phyloP scores from a whole-genome alignment of 208 protist genomes.

The Leishmania aethiopica region DNA sequence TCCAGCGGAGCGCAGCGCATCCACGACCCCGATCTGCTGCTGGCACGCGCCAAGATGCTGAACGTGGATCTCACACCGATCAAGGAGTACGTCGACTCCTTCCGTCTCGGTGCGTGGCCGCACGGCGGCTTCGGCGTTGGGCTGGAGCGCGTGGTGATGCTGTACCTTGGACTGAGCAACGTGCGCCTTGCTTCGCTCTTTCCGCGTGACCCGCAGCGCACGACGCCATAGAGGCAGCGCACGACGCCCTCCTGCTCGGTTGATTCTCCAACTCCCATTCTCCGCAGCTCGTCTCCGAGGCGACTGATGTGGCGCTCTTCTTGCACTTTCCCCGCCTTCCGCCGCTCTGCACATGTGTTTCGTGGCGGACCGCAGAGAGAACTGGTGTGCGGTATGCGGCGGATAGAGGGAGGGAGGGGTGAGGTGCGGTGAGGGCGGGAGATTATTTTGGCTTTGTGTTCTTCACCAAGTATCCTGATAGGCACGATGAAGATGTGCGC shows the following conservation, averaged over 20 bases:
- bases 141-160: slow-evolving; percentile 99
- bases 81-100: slow-evolving; percentile 98
- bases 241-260: not conserved
- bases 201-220: slow-evolving; percentile 98
- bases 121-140: slow-evolving; percentile 99
- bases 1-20: slow-evolving; percentile 99
- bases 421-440: not conserved
- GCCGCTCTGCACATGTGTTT: not conserved
- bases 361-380: not conserved
- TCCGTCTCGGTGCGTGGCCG: slow-evolving; percentile 97
- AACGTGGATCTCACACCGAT: slow-evolving; percentile 90
- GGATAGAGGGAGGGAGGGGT: not conserved
- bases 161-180: slow-evolving; percentile 99
- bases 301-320: not conserved
- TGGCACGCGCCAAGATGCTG: slow-evolving; percentile 75
- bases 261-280: not conserved
- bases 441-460: not conserved
- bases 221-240: slow-evolving; percentile 77
- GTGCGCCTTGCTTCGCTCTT: slow-evolving; percentile 98
- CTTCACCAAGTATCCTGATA: not conserved
- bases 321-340: not conserved
- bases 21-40: slow-evolving; percentile 96
- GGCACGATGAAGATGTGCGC: too few relatives aligned
- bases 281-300: not conserved
- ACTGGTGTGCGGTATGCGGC: not conserved